phyloP scores from a whole-genome alignment of 2,329 filamentous ascomycete genomes.

The Penicillium fuscoglaucum region DNA sequence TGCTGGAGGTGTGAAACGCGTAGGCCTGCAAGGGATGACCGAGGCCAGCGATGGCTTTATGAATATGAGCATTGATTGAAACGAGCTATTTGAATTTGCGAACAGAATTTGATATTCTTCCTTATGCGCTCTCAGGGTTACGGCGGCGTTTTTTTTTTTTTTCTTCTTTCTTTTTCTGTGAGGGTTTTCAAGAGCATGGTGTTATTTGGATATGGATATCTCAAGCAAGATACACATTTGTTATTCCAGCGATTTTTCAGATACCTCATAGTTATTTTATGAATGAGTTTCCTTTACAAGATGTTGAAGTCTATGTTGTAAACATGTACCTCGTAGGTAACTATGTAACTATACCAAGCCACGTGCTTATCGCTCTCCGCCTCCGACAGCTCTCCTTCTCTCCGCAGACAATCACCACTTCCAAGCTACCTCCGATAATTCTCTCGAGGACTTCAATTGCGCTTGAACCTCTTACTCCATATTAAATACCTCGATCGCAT shows the following conservation, averaged over 20 bases:
- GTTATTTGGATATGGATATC: neutral
- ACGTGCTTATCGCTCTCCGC: constrained; percentile 26
- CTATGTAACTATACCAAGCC: neutral
- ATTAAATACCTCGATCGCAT: neutral
- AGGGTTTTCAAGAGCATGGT: neutral
- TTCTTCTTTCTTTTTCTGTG: neutral
- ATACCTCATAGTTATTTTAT: constrained; percentile 11
- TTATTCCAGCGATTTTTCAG: constrained; percentile 12
- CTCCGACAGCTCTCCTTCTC: constrained; percentile 20
- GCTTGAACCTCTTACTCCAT: neutral
- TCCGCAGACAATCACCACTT: constrained; percentile 11
- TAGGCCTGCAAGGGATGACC: constrained; percentile 88
- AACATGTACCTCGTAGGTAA: too few relatives aligned
- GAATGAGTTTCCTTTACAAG: neutral
- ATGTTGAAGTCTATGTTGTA: neutral
- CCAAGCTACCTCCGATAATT: neutral
- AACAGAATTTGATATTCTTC: neutral
- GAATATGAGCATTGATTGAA: constrained; percentile 91
- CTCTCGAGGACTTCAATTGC: neutral
- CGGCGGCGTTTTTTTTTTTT: neutral
- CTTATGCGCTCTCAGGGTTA: neutral
- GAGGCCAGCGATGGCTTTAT: constrained; percentile 95
- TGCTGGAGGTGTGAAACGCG: constrained; percentile 51
- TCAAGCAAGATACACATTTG: constrained; percentile 11
- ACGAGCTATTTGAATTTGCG: neutral